phyloP scores from a whole-genome alignment of 202 grass and related monocot species.

The Musa balbisiana region DNA sequence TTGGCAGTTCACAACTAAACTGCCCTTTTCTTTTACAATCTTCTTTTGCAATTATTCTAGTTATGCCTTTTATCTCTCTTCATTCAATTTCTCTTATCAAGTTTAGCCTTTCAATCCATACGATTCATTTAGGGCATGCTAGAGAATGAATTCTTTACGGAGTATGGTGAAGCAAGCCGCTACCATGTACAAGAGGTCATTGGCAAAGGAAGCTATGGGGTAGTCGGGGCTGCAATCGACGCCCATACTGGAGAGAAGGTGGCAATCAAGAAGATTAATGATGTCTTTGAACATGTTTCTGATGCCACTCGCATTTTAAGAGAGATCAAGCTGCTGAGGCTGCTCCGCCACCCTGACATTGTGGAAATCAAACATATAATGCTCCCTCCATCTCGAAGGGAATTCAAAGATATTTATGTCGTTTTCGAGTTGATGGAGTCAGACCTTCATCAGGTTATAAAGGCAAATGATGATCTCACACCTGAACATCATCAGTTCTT shows the following conservation, averaged over 20 bases:
- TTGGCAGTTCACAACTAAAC: too few relatives aligned
- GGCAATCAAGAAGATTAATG: conserved; percentile 88
- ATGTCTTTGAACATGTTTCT: conserved; percentile 89
- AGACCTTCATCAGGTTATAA: conserved; percentile 92
- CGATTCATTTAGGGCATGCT: conserved; percentile 15
- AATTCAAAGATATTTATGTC: conserved; percentile 76
- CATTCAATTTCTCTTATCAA: too few relatives aligned
- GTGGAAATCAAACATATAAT: conserved; percentile 95
- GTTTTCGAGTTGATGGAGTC: conserved; percentile 95
- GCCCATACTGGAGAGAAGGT: conserved; percentile 58
- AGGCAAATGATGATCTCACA: conserved; percentile 75
- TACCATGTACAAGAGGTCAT: conserved; percentile 73
- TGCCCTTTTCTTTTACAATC: too few relatives aligned
- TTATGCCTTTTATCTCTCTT: not conserved
- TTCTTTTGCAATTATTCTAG: too few relatives aligned
- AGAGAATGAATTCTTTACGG: conserved; percentile 67
- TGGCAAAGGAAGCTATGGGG: conserved; percentile 82
- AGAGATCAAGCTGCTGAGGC: conserved; percentile 87
- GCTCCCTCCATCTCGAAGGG: conserved; percentile 67
- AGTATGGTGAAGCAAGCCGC: conserved; percentile 66
- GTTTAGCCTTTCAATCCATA: not conserved
- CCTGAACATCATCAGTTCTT: conserved; percentile 87
- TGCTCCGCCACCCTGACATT: conserved; percentile 80
- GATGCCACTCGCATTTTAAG: conserved; percentile 85
- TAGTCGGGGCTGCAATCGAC: conserved; percentile 70